Conservation (phyloP, 1,284 basidiomycete genomes). For the Coniophora puteana region DNA sequence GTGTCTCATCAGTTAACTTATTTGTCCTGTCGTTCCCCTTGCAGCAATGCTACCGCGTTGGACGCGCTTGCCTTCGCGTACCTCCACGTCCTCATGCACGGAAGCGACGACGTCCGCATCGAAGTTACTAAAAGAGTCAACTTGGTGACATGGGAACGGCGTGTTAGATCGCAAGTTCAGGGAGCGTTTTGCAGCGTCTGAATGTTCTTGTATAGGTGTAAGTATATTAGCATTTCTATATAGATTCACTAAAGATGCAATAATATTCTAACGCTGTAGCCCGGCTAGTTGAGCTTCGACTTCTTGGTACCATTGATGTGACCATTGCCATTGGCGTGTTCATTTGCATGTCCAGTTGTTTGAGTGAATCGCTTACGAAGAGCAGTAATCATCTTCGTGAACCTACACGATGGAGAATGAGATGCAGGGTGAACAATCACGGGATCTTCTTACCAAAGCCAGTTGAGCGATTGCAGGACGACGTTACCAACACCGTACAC, state of each 20-base stretch:
- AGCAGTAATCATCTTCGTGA: constrained; percentile 62
- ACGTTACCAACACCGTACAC: constrained; percentile 56
- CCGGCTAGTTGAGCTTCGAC: not conserved
- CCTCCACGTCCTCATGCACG: constrained; percentile 59
- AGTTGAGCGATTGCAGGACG: constrained; percentile 61
- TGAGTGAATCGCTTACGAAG: constrained; percentile 49
- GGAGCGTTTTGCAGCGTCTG: constrained; percentile 39
- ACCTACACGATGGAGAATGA: constrained; percentile 36
- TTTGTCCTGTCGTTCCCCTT: constrained; percentile 11
- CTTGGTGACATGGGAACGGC: constrained; percentile 71
- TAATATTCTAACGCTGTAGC: too few relatives aligned
- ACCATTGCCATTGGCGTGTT: constrained; percentile 11
- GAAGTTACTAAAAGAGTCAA: constrained; percentile 69
- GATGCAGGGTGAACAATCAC: not conserved
- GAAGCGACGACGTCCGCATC: constrained; percentile 45
- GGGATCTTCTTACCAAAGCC: constrained; percentile 58
- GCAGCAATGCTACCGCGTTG: constrained; percentile 66
- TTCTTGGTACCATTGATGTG: constrained; percentile 14
- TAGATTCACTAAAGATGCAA: too few relatives aligned
- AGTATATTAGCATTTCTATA: too few relatives aligned
- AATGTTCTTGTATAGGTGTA: too few relatives aligned
- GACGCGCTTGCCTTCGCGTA: constrained; percentile 80
- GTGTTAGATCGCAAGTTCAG: constrained; percentile 57
- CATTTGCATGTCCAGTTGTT: constrained; percentile 13
- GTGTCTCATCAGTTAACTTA: not conserved